Base-by-base conservation (phyloP, 2,329 filamentous ascomycete genomes). In the Neonectria neomacrospora region DNA sequence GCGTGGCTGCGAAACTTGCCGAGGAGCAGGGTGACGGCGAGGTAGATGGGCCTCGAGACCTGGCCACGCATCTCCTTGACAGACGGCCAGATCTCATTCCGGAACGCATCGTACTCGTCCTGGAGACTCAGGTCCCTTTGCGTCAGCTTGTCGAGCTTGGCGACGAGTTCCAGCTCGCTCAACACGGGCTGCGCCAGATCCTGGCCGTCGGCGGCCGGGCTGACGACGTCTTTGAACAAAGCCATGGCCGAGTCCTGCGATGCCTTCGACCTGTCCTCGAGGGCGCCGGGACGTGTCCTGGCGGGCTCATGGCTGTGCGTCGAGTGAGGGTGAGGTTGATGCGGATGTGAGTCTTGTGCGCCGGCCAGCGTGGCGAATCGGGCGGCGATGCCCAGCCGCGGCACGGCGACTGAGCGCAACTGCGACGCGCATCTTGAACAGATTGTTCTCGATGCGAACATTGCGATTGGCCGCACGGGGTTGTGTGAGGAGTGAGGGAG, bases 171-270 rank as follows among this genome's bases (percentile, higher is more conserved):
- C 47, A 74, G 68, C 42, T 77, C 74, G 4, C 63, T 63, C 26
- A 74, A 14, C n/a, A 67, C 53, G 18, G 66, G 28, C 16, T 26
- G 23, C 50, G 50, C n/a, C 18, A 48, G 30, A 4, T 59, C 44
- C 1, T 32, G 10, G 34, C 41, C 37, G 37, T 48, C 44, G 32
- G 54, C 12, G 18, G 51, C 42, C 14, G 69, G 70, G 14, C 68
- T 73, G 54, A 78, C 75, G n/a, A 79, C 76, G 12, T 79, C 75
- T 48, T 78, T 76, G 72, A 79, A 79, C 16, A 79, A 63, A 1
- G 74, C 76, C 39, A 79, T 45, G 26, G 76, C 73, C 5, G 73
- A 61, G 9, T 74, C 73, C 37, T 71, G 58, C 0, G 62, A 32
- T 6, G 51, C 10, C 10, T 54, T 69, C 5, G 57, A 23, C 12